Evolutionary conservation across 2,329 filamentous ascomycete genomes (phyloP), one percentile per base, ranked within the genome.

Genomic region (Paraphaeosphaeria minitans): DNA sequence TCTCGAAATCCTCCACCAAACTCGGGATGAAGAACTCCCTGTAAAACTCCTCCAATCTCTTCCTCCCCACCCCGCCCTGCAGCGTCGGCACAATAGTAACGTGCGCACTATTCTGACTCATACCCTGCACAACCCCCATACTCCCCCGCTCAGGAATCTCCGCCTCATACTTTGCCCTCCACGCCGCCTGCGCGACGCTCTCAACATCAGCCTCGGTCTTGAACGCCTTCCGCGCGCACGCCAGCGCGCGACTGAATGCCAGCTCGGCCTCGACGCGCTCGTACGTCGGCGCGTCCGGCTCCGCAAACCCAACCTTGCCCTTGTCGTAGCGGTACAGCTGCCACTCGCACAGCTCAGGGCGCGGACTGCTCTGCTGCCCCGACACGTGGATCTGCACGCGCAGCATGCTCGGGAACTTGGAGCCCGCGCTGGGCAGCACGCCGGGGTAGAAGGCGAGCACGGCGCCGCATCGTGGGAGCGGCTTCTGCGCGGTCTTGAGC

Each of bases 1-100:
- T 81, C 14, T 77, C 77, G 69, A 86, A 80, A 16, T 82, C 82
- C 0, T 82, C 80, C 4, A 85, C 85, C 37, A 84, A 79, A 35
- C 77, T 77, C 0, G 81, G 80, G 7, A 85, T 78, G 71, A 87
- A 87, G 60, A 82, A 82, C 29, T 86, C 80, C 3, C 80, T 75
- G 65, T 87, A 87, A 71, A 87, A 88, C 6, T 75, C 69, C 29
- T 75, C 74, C 3, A 82, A 63, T 27, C 79, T 78, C 56, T 75
- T 71, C 35, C 73, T 66, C 3, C 79, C 79, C 3, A 81, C 73
- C 1, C 78, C 79, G 4, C 80, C 80, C 12, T 79, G 76, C 56
- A 80, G 62, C 0, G 79, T 82, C 0, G 80, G 80, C 12, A 80
- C 54, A 51, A 80, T 66, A 0, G 69, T 75, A 1, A 77, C 66